Evolutionary conservation across 306 rosid species (phyloP).

Genomic region (Quercus ilex): DNA sequence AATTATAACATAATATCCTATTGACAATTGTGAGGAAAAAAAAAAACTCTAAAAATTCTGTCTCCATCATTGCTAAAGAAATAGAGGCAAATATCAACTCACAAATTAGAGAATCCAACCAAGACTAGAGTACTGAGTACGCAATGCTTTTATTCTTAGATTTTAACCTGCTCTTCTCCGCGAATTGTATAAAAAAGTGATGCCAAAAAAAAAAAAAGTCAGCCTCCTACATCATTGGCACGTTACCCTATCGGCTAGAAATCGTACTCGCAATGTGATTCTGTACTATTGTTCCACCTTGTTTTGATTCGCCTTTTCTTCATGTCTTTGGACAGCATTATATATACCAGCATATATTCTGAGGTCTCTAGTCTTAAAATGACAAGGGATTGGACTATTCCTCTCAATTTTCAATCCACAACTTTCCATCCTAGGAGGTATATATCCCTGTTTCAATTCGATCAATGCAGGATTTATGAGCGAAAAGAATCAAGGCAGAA

Average conservation of each 20-base stretch:
- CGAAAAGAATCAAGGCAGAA: too few relatives aligned
- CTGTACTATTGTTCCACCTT: background rate
- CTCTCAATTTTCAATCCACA: too few relatives aligned
- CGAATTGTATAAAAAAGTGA: background rate
- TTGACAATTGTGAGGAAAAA: too few relatives aligned
- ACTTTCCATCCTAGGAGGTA: too few relatives aligned
- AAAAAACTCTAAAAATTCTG: too few relatives aligned
- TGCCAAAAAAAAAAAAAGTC: background rate
- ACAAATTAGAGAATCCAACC: background rate
- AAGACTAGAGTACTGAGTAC: background rate
- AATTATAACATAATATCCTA: too few relatives aligned
- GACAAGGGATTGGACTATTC: background rate
- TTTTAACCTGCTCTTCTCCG: background rate
- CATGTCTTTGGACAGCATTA: background rate
- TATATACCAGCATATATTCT: slow-evolving; percentile 18
- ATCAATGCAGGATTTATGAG: too few relatives aligned
- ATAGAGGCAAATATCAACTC: background rate
- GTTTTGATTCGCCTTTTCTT: background rate
- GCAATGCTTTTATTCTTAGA: background rate
- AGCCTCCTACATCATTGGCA: background rate
- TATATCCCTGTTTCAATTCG: too few relatives aligned
- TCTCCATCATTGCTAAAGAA: background rate
- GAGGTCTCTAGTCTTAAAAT: background rate
- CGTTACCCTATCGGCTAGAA: background rate
- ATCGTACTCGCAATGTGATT: background rate